phyloP scores from a whole-genome alignment of 768 basidiomycete genomes.

The Termitomyces bulborhizus region DNA sequence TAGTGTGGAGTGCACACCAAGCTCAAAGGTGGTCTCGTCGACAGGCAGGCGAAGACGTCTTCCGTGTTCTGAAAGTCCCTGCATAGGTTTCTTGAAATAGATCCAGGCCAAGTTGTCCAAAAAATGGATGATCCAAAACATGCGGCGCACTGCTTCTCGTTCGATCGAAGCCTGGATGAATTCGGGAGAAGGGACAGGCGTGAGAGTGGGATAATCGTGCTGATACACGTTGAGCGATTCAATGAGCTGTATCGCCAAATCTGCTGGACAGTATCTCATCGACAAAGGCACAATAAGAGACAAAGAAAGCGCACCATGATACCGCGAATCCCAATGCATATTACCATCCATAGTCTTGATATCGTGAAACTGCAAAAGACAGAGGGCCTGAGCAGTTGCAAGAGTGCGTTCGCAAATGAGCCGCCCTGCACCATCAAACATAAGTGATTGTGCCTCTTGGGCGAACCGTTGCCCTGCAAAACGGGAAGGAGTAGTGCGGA shows the following conservation, averaged over 20 bases:
- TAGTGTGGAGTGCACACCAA: constrained; percentile 52
- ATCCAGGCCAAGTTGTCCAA: constrained; percentile 46
- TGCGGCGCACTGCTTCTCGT: constrained; percentile 73
- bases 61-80: constrained; percentile 35
- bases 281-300: constrained; percentile 11
- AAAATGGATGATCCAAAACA: constrained; percentile 74
- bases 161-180: constrained; percentile 60
- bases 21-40: constrained; percentile 77
- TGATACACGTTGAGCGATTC: constrained; percentile 60
- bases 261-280: constrained; percentile 27
- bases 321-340: constrained; percentile 33
- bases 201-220: constrained; percentile 54
- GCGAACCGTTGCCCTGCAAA: constrained; percentile 51
- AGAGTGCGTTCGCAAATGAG: constrained; percentile 59
- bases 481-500: constrained; percentile 49
- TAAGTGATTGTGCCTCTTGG: constrained; percentile 57
- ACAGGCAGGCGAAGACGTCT: constrained; percentile 65
- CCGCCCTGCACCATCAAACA: constrained; percentile 67
- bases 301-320: constrained; percentile 37
- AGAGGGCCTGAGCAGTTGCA: constrained; percentile 69
- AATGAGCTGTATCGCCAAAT: constrained; percentile 61
- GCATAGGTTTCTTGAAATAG: constrained; percentile 39
- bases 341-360: constrained; percentile 38
- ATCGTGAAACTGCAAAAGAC: constrained; percentile 67
- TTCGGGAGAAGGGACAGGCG: constrained; percentile 52